phyloP scores from a whole-genome alignment of 768 basidiomycete genomes.

The Lanmaoa rubissima region DNA sequence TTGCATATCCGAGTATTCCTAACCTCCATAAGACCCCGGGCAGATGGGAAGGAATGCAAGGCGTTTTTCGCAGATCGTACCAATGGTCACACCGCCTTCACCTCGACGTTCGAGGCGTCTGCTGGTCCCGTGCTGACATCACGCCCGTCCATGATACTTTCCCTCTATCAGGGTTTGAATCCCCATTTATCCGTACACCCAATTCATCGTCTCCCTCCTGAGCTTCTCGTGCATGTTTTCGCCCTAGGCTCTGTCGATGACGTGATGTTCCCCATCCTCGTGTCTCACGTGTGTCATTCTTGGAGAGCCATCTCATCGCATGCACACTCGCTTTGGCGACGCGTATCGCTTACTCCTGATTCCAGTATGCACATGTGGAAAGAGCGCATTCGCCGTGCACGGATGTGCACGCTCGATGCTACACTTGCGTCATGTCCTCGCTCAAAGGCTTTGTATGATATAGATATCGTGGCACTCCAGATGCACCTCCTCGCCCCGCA shows the following conservation, averaged over 20 bases:
- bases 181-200: constrained; percentile 40
- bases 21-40: constrained; percentile 11
- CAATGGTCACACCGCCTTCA: constrained; percentile 12
- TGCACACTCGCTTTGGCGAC: constrained; percentile 64
- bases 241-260: constrained; percentile 56
- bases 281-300: constrained; percentile 66
- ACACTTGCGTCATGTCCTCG: constrained; percentile 43
- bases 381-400: constrained; percentile 58
- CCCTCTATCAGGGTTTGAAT: constrained; percentile 25
- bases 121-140: constrained; percentile 17
- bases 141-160: constrained; percentile 28
- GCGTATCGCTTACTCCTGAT: constrained; percentile 48
- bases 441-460: constrained; percentile 22
- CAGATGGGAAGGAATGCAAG: constrained; percentile 24
- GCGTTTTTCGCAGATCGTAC: constrained; percentile 22
- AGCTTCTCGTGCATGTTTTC: constrained; percentile 66
- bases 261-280: constrained; percentile 52
- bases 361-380: constrained; percentile 53
- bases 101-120: constrained; percentile 18
- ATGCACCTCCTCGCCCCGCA: constrained; percentile 53
- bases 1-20: background rate
- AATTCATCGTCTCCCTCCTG: constrained; percentile 58
- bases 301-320: constrained; percentile 64
- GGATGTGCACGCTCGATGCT: constrained; percentile 60
- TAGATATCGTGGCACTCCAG: constrained; percentile 53